Evolutionary conservation across 345 rosid species (phyloP).

Genomic region (Lenwebbia sp.): DNA sequence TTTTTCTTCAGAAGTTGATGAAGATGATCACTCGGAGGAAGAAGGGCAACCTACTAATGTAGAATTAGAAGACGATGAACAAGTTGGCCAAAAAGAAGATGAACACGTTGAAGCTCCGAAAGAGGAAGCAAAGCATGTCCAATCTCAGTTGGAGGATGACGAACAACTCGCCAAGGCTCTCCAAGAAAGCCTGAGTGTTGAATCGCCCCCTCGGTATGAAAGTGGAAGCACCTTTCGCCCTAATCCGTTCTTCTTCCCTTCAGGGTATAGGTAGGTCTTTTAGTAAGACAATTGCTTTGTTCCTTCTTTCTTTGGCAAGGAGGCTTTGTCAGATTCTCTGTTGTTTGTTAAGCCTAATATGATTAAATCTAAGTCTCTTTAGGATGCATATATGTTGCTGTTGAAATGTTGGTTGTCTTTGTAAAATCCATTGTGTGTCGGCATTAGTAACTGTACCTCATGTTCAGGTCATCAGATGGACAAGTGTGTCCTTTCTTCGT

Average conservation of each 20-base stretch:
- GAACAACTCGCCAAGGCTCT: constrained; percentile 81
- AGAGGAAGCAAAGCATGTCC: not conserved
- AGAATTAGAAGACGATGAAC: not conserved
- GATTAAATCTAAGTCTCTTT: not conserved
- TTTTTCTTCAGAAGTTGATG: not conserved
- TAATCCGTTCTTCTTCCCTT: constrained; percentile 39
- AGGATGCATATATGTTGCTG: not conserved
- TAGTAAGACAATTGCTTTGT: not conserved
- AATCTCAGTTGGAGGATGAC: constrained; percentile 80
- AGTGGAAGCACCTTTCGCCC: constrained; percentile 35
- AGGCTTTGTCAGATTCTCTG: not conserved
- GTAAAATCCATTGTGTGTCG: not conserved
- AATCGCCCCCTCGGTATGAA: constrained; percentile 48
- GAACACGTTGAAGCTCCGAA: not conserved
- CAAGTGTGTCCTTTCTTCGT: not conserved
- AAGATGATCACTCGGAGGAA: not conserved
- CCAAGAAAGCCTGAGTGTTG: constrained; percentile 64
- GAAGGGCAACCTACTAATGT: not conserved
- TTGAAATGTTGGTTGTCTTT: not conserved
- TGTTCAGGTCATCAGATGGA: not conserved
- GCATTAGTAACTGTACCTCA: not conserved
- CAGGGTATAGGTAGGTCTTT: constrained; percentile 47
- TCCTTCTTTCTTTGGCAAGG: not conserved
- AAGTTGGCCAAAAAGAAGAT: not conserved
- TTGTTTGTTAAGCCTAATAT: not conserved